Conservation (phyloP, 1,139 yeast genomes). For the Blastobotrys illinoisensis region DNA sequence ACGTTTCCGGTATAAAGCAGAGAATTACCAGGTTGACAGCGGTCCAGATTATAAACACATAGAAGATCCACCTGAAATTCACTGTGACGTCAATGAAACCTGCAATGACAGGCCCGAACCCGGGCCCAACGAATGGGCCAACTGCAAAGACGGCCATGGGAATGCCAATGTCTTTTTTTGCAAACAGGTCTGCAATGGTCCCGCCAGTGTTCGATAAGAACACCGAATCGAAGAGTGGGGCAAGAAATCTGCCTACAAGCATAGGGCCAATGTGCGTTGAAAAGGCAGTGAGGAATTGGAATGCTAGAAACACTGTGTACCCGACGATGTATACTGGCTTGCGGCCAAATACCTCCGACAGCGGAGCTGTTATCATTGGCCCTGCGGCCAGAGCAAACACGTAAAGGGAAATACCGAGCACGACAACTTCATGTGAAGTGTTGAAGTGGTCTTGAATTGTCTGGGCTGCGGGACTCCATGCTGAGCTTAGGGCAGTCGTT, state of each 20-base stretch:
- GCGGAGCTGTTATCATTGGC: constrained; percentile 57
- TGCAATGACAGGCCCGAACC: constrained; percentile 55
- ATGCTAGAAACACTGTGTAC: constrained; percentile 43
- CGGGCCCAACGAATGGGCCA: constrained; percentile 62
- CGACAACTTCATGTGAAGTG: constrained; percentile 15
- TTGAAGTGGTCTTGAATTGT: constrained; percentile 35
- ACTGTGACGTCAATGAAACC: constrained; percentile 51
- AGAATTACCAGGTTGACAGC: constrained; percentile 44
- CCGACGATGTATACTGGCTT: constrained; percentile 42
- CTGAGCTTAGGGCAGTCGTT: constrained; percentile 48
- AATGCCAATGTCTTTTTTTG: constrained; percentile 53
- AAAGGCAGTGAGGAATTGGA: constrained; percentile 55
- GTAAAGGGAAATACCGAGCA: constrained; percentile 55
- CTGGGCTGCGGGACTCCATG: constrained; percentile 51
- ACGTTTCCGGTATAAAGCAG: constrained; percentile 56
- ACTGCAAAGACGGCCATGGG: constrained; percentile 60
- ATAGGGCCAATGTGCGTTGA: constrained; percentile 67
- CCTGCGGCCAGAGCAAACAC: constrained; percentile 59
- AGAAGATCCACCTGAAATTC: constrained; percentile 45
- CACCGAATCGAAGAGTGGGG: constrained; percentile 58
- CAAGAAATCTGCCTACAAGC: constrained; percentile 53
- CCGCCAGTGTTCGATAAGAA: constrained; percentile 79
- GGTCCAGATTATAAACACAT: constrained; percentile 57
- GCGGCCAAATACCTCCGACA: constrained; percentile 59
- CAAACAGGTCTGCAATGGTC: constrained; percentile 67